These are phyloP conservation scores for Balamuthia mandrillaris DNA, from an alignment of 208 protist species.

Conservation along the genomic window DNA sequence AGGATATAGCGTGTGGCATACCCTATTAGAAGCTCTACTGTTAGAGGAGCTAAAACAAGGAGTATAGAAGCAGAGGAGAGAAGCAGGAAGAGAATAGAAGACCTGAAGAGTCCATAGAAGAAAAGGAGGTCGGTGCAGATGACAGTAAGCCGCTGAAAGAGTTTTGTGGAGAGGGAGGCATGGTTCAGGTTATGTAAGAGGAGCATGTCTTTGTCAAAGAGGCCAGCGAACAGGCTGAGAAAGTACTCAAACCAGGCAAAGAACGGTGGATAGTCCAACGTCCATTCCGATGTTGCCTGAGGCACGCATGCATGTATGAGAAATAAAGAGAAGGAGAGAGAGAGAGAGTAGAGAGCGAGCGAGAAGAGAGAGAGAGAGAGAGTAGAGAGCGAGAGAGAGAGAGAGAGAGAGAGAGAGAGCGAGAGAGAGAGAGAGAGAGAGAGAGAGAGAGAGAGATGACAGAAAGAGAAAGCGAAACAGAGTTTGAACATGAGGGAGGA, in stretches of 20 bases:
- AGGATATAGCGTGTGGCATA: not conserved
- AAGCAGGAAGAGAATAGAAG: not conserved
- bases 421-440: not conserved
- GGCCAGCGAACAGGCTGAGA: constrained; percentile 52
- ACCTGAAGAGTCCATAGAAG: not conserved
- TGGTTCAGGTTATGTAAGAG: constrained; percentile 62
- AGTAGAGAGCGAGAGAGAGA: not conserved
- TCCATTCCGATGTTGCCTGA: constrained; percentile 79
- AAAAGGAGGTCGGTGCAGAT: constrained; percentile 65
- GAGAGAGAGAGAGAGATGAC: not conserved
- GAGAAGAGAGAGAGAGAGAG: not conserved
- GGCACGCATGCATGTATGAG: not conserved
- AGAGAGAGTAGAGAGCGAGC: not conserved
- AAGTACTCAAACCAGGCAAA: constrained; percentile 84
- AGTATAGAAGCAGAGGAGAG: not conserved
- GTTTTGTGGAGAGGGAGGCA: constrained; percentile 50
- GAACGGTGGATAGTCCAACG: constrained; percentile 86
- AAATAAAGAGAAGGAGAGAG: not conserved
- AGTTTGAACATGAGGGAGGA: not conserved
- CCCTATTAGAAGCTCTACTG: not conserved
- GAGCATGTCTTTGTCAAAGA: constrained; percentile 65
- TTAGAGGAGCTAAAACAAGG: not conserved
- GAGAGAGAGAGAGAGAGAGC: not conserved
- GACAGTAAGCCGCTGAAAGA: constrained; percentile 77
- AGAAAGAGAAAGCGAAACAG: not conserved